phyloP scores from a whole-genome alignment of 148 eudicot species.

The Rhododendron williamsianum region DNA sequence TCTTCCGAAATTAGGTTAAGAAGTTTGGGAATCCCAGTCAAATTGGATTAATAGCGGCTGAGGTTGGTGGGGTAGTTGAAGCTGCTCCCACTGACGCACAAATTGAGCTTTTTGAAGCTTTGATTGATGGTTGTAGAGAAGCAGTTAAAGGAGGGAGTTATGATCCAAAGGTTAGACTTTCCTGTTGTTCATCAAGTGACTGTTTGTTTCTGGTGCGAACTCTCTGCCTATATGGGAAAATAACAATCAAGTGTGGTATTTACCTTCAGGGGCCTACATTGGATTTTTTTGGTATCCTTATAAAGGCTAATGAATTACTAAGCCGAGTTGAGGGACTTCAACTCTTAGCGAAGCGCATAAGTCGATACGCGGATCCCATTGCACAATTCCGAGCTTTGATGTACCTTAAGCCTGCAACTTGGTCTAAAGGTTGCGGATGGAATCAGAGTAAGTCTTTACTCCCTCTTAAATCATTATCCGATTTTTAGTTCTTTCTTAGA shows the following conservation, averaged over 20 bases:
- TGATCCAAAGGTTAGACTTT: constrained; percentile 62
- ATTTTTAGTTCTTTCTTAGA: not conserved
- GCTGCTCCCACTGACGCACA: constrained; percentile 88
- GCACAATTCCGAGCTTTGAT: constrained; percentile 77
- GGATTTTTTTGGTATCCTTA: constrained; percentile 97
- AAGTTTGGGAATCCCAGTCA: constrained; percentile 93
- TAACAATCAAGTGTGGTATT: constrained; percentile 2
- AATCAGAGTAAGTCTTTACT: constrained; percentile 68
- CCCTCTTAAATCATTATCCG: constrained; percentile 2
- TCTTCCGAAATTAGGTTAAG: constrained; percentile 52
- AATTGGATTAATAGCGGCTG: constrained; percentile 67
- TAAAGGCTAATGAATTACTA: constrained; percentile 84
- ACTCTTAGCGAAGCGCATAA: constrained; percentile 76
- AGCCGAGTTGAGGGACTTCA: constrained; percentile 93
- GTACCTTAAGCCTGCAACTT: constrained; percentile 91
- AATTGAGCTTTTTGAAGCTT: constrained; percentile 84
- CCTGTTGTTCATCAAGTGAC: not conserved
- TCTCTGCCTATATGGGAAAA: not conserved
- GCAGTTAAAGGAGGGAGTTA: constrained; percentile 56
- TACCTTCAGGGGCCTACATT: constrained; percentile 67
- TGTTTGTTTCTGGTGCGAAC: constrained; percentile 4
- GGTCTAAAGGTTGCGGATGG: constrained; percentile 99
- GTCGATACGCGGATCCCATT: constrained; percentile 65
- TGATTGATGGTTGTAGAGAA: constrained; percentile 90
- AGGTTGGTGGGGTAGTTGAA: constrained; percentile 90